A percentile compares a stretch with the other conserved stretches of the same genome.
Conservation (phyloP, 1,139 yeast species). For the Hyphopichia fennica region DNA sequence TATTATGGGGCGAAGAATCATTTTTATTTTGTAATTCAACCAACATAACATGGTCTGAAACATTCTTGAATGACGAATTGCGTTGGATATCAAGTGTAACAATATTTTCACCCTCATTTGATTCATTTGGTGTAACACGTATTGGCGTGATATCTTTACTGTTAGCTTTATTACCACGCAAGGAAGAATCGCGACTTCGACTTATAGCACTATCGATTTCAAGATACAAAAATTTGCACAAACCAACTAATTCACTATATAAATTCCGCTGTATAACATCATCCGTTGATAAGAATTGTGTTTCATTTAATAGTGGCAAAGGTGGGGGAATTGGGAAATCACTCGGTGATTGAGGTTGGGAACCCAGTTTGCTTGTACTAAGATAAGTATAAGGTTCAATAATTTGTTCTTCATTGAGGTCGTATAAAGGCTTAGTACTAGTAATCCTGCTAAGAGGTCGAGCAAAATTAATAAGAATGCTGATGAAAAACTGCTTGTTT, state of each 20-base stretch:
- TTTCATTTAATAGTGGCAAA: not conserved
- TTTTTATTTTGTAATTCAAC: slow-evolving; percentile 33
- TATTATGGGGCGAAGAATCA: slow-evolving; percentile 19
- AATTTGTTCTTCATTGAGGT: not conserved
- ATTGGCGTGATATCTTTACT: too few species aligned
- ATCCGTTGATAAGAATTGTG: slow-evolving; percentile 27
- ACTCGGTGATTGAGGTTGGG: too few species aligned
- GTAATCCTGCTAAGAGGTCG: not conserved
- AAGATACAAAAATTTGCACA: too few species aligned
- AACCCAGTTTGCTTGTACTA: not conserved
- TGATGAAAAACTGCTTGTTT: not conserved
- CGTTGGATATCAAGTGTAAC: not conserved
- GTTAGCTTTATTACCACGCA: too few species aligned
- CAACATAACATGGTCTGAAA: slow-evolving; percentile 10
- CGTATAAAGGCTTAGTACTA: not conserved
- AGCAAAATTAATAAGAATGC: not conserved
- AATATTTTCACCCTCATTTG: not conserved
- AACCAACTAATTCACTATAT: too few species aligned
- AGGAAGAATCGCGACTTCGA: too few species aligned
- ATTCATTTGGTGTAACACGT: not conserved
- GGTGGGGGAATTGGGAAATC: not conserved
- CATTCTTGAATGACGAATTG: not conserved
- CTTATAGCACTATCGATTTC: too few species aligned
- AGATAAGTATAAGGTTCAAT: not conserved
- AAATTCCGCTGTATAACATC: slow-evolving; percentile 17